These are phyloP conservation scores for Neonectria sp. DNA, from an alignment of 2,329 filamentous ascomycete genomes.

Conservation along the genomic window DNA sequence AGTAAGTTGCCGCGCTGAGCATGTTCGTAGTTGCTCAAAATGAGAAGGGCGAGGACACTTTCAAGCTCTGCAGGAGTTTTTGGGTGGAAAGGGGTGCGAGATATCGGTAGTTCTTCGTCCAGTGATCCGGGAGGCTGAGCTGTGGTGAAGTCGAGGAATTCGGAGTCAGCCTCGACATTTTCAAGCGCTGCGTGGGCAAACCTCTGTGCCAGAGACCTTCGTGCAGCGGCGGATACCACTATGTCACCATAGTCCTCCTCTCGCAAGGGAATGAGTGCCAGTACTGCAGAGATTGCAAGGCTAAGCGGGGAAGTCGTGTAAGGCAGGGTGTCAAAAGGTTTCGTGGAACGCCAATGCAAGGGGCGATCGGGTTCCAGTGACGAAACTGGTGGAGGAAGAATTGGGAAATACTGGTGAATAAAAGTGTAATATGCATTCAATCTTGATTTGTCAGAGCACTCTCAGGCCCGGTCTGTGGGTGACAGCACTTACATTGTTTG, in stretches of 20 bases:
- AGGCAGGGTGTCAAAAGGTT: neutral
- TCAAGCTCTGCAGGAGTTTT: neutral
- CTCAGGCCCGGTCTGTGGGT: neutral
- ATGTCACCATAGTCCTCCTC: neutral
- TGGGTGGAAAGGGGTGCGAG: neutral
- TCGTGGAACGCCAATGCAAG: neutral
- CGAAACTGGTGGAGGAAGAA: neutral
- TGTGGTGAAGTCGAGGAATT: conserved; percentile 1
- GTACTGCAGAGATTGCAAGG: neutral
- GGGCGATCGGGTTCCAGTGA: neutral
- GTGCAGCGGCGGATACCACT: neutral
- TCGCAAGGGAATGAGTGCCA: conserved; percentile 3
- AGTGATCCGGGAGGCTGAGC: neutral
- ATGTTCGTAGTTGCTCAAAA: neutral
- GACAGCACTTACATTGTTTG: neutral
- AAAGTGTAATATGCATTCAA: conserved; percentile 1
- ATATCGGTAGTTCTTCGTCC: neutral
- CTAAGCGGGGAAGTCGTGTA: neutral
- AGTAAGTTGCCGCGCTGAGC: neutral
- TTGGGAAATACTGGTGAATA: conserved; percentile 4
- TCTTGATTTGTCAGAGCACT: neutral
- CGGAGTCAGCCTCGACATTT: neutral
- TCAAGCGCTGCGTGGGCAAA: neutral
- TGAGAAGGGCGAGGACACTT: neutral
- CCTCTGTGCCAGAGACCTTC: neutral